Evolutionary conservation across 1,139 yeast genomes (phyloP), one percentile per base, ranked within the genome.

Genomic region (Debaryomyces coudertii): DNA sequence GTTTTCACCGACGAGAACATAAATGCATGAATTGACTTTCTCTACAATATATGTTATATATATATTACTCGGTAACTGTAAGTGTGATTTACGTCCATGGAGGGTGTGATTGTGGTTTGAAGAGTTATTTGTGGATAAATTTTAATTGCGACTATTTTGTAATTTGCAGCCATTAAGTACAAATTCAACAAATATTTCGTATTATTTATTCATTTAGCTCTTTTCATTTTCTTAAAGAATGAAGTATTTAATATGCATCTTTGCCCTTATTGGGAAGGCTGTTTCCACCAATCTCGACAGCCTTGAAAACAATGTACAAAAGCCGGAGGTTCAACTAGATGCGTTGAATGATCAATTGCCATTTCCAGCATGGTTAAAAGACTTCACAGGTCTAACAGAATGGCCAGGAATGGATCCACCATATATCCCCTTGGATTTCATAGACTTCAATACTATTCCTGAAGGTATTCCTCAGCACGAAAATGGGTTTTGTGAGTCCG

Each of bases 321-420:
- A 15, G 6, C 25, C 24, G 22, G 20, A 36, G 9, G 36, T 20
- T 7, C 18, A 23, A 12, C n/a, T 23, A 31, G 16, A 28, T 12
- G 40, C 36, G 12, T 20, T 35, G 23, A 20, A 5, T 20, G 33
- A 34, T 11, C 43, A 28, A 29, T 53, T 65, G 28, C 85, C 88
- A 0, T 83, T 90, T 53, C 98, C 98, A 0, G 51, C 71, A 35
- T 90, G 98, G 98, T 75, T 90, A 30, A 57, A 74, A 1, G 86
- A 80, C 7, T 77, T 88, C 53, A 90, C 97, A 0, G 92, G 92
- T 0, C 61, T 89, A 42, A 66, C 57, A 1, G 76, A 77, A 47
- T 90, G 98, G 98, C 97, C 97, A 0, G 92, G 85, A 1, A 62
- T 80, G 44, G 82, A 85, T 42, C 96, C 97, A 3, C 97, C 97